Base-by-base conservation (phyloP, 2,329 filamentous ascomycete genomes). In the Ophiostoma sp. region DNA sequence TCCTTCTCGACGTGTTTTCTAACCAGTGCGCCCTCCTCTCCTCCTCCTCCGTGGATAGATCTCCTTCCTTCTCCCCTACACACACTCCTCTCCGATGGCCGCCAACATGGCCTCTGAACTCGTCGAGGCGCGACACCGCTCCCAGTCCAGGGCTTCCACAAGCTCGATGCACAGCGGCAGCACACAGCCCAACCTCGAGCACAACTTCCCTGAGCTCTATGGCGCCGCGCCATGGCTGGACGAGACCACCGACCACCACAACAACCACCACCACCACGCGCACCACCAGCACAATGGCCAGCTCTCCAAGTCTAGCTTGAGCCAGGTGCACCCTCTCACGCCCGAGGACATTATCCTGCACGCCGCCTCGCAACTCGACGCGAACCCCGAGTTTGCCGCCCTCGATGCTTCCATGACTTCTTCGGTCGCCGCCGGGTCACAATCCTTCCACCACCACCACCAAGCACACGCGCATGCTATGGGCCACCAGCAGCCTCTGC, bases 311-410 rank as follows among this genome's bases (percentile, higher is more conserved):
- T 68, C 62, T 15, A 48, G 54, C 6, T 39, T 69, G 7, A 39
- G 33, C 23, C 33, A 77, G 8, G 75, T 77, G 44, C 78, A 80
- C 41, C 82, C 83, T 69, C 82, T 89, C 80, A 82, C 84, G 3
- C 79, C 85, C 33, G 87, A 89, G 74, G 86, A 87, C 72, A 83
- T 88, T 79, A 83, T 89, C 67, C 79, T 89, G 72, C 84, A 87
- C 70, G 83, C 84, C 23, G 83, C 84, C 36, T 81, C 83, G 31
- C 86, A 87, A 73, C 81, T 88, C 75, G 84, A 86, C 73, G 79
- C 81, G 67, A 80, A 80, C 64, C 82, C 82, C 69, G 80, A 81
- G 23, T 86, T 82, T 57, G 20, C 64, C 74, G 75, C 81, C 70
- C 83, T 83, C 72, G 84, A 86, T 68, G 80, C 84, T 27, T 76